Evolutionary conservation across 306 rosid species (phyloP).

Genomic region (Parietaria judaica): DNA sequence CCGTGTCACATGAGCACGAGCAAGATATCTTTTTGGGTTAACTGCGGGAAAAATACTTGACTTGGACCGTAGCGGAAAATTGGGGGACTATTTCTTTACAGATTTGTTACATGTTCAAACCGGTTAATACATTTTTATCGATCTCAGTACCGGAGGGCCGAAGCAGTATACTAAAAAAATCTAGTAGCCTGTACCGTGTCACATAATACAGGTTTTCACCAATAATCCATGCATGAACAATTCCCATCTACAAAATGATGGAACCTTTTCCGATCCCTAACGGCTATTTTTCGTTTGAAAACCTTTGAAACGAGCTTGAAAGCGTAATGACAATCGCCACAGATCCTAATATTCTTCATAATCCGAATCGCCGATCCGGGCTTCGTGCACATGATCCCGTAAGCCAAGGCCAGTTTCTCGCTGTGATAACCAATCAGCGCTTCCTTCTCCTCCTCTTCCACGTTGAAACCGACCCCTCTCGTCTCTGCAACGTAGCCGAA

Average conservation of each 20-base stretch:
- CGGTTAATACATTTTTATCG: too few relatives aligned
- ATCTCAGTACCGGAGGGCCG: too few relatives aligned
- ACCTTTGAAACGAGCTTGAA: constrained; percentile 18
- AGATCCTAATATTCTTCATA: constrained; percentile 20
- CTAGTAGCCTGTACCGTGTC: too few relatives aligned
- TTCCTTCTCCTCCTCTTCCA: constrained; percentile 25
- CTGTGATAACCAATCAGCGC: constrained; percentile 18
- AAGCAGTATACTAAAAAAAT: too few relatives aligned
- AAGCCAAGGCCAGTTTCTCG: constrained; percentile 24
- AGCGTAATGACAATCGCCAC: constrained; percentile 18
- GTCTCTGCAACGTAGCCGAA: constrained; percentile 17
- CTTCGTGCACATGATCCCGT: constrained; percentile 12
- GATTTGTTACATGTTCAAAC: too few relatives aligned
- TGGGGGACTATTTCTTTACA: too few relatives aligned
- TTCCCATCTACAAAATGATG: constrained; percentile 23
- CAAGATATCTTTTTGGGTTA: too few relatives aligned
- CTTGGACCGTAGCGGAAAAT: too few relatives aligned
- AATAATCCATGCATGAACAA: constrained; percentile 23
- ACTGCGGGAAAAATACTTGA: too few relatives aligned
- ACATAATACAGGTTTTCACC: background rate
- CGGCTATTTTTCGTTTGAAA: constrained; percentile 10
- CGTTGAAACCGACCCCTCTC: constrained; percentile 8
- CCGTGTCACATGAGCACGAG: too few relatives aligned
- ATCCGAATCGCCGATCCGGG: constrained; percentile 15
- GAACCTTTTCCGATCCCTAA: constrained; percentile 18